Evolutionary conservation across 2,329 filamentous ascomycete genomes (phyloP).

Genomic region (Monilinia laxa): DNA sequence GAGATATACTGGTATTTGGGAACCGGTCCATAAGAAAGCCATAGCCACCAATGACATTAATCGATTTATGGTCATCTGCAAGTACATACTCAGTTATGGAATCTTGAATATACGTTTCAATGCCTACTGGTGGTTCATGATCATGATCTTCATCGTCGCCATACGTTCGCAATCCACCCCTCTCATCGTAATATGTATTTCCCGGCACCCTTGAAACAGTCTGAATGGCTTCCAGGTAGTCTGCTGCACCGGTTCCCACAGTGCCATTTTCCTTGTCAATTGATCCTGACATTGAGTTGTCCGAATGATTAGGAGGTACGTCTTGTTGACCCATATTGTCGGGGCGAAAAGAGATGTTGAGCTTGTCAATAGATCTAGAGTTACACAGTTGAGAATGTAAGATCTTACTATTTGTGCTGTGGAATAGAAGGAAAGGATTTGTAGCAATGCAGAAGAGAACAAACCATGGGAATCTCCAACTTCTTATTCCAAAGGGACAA

Average conservation of each 20-base stretch:
- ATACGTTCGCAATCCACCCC: conserved; percentile 45
- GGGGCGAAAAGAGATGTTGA: neutral
- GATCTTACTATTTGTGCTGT: neutral
- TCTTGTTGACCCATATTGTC: conserved; percentile 1
- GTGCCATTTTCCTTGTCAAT: conserved; percentile 29
- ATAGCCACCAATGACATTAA: conserved; percentile 57
- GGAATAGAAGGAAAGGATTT: neutral
- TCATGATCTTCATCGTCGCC: conserved; percentile 50
- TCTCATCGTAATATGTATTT: conserved; percentile 31
- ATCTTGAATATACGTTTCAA: neutral
- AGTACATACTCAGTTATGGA: conserved; percentile 48
- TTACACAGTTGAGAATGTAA: neutral
- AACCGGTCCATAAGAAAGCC: conserved; percentile 62
- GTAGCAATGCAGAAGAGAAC: neutral
- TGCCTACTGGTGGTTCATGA: conserved; percentile 47
- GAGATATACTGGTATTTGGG: conserved; percentile 59
- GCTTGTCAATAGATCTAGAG: neutral
- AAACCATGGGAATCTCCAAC: neutral
- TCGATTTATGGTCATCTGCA: conserved; percentile 52
- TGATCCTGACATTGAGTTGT: conserved; percentile 29
- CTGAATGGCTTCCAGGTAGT: conserved; percentile 8
- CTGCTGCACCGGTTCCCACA: neutral
- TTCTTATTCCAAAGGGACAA: conserved; percentile 4
- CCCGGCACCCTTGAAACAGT: conserved; percentile 29
- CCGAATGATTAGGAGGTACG: conserved; percentile 16